Evolutionary conservation across 2,329 filamentous ascomycete species (phyloP), one percentile per base, ranked within the genome.

Genomic region (Neonectria faginata): DNA sequence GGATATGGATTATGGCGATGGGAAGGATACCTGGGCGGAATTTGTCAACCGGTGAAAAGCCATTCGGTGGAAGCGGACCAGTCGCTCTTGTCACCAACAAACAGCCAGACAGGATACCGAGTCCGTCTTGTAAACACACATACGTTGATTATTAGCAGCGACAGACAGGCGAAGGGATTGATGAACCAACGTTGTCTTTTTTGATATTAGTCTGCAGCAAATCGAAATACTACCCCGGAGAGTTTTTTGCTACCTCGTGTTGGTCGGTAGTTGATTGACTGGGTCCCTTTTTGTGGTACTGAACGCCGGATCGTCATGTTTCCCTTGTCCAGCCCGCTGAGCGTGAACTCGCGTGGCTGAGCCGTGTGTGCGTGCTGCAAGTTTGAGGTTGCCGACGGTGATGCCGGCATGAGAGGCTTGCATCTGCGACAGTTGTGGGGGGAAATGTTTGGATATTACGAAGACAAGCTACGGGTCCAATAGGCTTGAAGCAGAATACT

Each of bases 31-130:
- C 20, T 36, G 29, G 47, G 42, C 41, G 53, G 42, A 52, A 66
- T 66, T 64, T 63, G 51, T 55, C 55, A 63, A 63, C 48, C 50
- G 55, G 48, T 11, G 41, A 45, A 33, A 55, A 55, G 36, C 50
- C 56, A 25, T 59, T 50, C 16, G 11, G 54, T 27, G 42, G 47
- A 59, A 55, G 55, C 52, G 60, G 33, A 63, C 55, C 60, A 63
- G 60, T 58, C 60, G 57, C 50, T 55, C 51, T 45, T 18, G 50
- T 52, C 29, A 27, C 53, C 20, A 29, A 50, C 20, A n/a, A n/a
- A n/a, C 42, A 42, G 29, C 18, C 22, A 29, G 16, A 33, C n/a
- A 50, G 25, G 33, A 50, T 29, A 9, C 25, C 12, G 29, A 29
- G 27, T 33, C 27, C n/a, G 27, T 50, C 47, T 20, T 50, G 47